These are phyloP conservation scores for Fusarium graminum DNA, from an alignment of 2,329 filamentous ascomycete genomes.

Conservation along the genomic window DNA sequence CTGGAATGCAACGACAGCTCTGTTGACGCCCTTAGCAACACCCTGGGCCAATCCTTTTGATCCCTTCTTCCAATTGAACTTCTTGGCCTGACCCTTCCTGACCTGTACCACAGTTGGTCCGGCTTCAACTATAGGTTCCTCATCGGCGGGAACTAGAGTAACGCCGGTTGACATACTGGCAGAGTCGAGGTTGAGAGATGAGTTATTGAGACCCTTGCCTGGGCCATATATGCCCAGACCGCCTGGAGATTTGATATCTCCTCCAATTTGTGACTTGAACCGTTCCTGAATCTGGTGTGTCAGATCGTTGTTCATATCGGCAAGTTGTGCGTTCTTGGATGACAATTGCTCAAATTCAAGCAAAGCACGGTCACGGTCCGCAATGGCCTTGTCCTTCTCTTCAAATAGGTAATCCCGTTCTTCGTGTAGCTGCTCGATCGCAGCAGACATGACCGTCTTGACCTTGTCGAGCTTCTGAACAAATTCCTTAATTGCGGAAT, in stretches of 20 bases:
- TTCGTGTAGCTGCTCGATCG: conserved; percentile 71
- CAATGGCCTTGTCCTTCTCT: conserved; percentile 84
- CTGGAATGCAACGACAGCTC: conserved; percentile 83
- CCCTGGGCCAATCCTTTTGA: conserved; percentile 94
- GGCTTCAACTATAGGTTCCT: conserved; percentile 75
- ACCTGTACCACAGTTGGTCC: conserved; percentile 97
- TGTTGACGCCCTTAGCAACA: conserved; percentile 93
- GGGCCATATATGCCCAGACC: conserved; percentile 70
- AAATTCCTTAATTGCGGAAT: conserved; percentile 90
- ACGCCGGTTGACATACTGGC: conserved; percentile 68
- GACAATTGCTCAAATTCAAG: conserved; percentile 96
- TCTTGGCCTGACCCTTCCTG: conserved; percentile 91
- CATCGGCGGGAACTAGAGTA: conserved; percentile 72
- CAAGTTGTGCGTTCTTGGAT: conserved; percentile 92
- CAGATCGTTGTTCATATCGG: conserved; percentile 94
- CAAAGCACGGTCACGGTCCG: conserved; percentile 91
- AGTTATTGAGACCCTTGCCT: conserved; percentile 63
- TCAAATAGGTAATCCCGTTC: conserved; percentile 87
- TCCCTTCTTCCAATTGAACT: conserved; percentile 99
- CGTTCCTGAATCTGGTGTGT: conserved; percentile 94
- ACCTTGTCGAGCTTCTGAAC: conserved; percentile 78
- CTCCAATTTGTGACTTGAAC: conserved; percentile 82
- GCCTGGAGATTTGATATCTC: conserved; percentile 63
- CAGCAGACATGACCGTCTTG: conserved; percentile 68
- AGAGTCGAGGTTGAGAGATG: conserved; percentile 65